These are phyloP conservation scores for Citrullus amarus DNA, from an alignment of 306 rosid species.

Conservation along the genomic window DNA sequence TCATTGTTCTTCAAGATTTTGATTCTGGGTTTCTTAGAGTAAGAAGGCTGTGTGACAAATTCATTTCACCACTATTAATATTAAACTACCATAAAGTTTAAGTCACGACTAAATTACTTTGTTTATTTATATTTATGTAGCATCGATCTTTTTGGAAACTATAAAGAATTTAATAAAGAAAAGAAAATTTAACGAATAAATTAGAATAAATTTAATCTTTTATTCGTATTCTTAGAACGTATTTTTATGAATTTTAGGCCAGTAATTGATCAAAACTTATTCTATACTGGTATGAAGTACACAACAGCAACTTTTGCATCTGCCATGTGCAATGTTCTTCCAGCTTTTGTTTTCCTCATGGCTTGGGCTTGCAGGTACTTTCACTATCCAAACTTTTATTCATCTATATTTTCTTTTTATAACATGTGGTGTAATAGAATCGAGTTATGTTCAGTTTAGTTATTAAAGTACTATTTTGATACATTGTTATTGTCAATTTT, in stretches of 20 bases:
- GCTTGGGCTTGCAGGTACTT: constrained; percentile 25
- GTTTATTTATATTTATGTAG: not conserved
- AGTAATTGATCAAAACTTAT: constrained; percentile 20
- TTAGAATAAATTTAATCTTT: not conserved
- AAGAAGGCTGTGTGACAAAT: not conserved
- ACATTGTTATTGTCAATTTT: no score
- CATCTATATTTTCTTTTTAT: no score
- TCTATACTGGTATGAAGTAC: constrained; percentile 10
- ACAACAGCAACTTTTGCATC: constrained; percentile 30
- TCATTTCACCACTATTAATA: not conserved
- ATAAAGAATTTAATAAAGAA: not conserved
- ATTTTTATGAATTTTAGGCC: constrained; percentile 12
- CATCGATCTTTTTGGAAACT: no score
- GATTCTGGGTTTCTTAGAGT: constrained; percentile 29
- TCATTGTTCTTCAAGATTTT: constrained; percentile 22
- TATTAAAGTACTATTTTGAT: not conserved
- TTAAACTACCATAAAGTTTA: not conserved
- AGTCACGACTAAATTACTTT: not conserved
- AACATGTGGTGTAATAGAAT: no score
- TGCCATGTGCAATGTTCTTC: constrained; percentile 27
- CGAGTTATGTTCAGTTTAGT: no score
- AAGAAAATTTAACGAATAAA: no score
- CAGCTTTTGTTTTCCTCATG: constrained; percentile 24
- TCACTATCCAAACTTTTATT: not conserved
- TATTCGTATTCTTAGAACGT: not conserved